phyloP scores from a whole-genome alignment of 1,139 yeast genomes.

The Pneumocystis carinii region DNA sequence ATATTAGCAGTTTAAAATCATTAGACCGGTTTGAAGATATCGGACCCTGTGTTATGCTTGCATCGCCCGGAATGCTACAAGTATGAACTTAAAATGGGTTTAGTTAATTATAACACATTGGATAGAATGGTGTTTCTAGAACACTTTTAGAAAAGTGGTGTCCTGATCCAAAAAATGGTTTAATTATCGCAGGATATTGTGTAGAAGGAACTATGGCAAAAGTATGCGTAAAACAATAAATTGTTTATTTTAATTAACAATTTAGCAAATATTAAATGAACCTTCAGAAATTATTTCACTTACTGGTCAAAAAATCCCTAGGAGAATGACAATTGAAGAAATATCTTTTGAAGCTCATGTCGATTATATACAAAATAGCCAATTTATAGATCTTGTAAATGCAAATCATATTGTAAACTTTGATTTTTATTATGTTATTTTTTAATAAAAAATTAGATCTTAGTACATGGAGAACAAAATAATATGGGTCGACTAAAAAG shows the following conservation, averaged over 20 bases:
- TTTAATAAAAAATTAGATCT: slow-evolving; percentile 13
- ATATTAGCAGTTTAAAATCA: slow-evolving; percentile 62
- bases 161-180: slow-evolving; percentile 82
- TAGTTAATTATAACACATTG: neutral
- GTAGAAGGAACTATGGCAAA: slow-evolving; percentile 97
- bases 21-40: slow-evolving; percentile 78
- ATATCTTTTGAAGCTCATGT: slow-evolving; percentile 98
- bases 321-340: slow-evolving; percentile 82
- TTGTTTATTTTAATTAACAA: neutral
- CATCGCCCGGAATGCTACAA: slow-evolving; percentile 96
- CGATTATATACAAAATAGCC: slow-evolving; percentile 83
- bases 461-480: slow-evolving; percentile 95
- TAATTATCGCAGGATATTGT: slow-evolving; percentile 87
- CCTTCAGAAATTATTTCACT: slow-evolving; percentile 74
- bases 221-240: neutral
- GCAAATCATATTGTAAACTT: slow-evolving; percentile 40
- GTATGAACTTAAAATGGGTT: slow-evolving; percentile 5
- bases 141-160: slow-evolving; percentile 91
- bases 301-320: slow-evolving; percentile 65
- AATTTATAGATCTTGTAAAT: slow-evolving; percentile 73
- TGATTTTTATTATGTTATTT: slow-evolving; percentile 24
- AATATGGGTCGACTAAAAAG: slow-evolving; percentile 96
- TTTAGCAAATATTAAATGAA: slow-evolving; percentile 57
- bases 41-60: slow-evolving; percentile 91
- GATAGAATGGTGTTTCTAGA: slow-evolving; percentile 67